Conservation (phyloP, 2,329 filamentous ascomycete species). For the Didymella segeticola region DNA sequence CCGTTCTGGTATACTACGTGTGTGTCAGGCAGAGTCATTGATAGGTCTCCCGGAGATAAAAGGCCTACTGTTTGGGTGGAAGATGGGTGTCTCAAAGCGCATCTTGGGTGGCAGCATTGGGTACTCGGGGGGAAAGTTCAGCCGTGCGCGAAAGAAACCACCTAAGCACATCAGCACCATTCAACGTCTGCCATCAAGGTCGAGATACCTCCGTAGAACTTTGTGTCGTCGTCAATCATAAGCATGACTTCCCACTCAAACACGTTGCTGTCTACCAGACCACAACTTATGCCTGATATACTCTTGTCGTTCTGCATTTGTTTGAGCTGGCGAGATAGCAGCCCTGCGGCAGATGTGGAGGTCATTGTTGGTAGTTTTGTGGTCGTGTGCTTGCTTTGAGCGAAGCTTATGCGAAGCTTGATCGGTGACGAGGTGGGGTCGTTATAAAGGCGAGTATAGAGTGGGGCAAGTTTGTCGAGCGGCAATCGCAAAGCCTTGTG, state of each 20-base stretch:
- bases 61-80: slow-evolving; percentile 90
- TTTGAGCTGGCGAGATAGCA: slow-evolving; percentile 87
- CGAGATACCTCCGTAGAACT: slow-evolving; percentile 83
- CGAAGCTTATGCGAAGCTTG: slow-evolving; percentile 11
- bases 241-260: slow-evolving; percentile 99
- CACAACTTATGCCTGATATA: slow-evolving; percentile 92
- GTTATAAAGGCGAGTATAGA: slow-evolving; percentile 3
- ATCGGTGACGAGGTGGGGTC: slow-evolving; percentile 8
- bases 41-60: too few species aligned
- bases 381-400: slow-evolving; percentile 15
- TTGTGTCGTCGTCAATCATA: slow-evolving; percentile 95
- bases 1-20: slow-evolving; percentile 83
- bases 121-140: slow-evolving; percentile 95
- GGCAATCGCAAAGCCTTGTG: neutral
- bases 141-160: slow-evolving; percentile 91
- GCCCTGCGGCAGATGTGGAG: slow-evolving; percentile 64
- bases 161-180: slow-evolving; percentile 54
- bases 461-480: slow-evolving; percentile 2
- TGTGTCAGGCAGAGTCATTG: slow-evolving; percentile 1
- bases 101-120: slow-evolving; percentile 95
- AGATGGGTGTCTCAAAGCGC: slow-evolving; percentile 92
- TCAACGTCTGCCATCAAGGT: neutral
- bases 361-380: slow-evolving; percentile 37
- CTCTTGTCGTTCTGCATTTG: slow-evolving; percentile 92
- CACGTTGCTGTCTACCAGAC: slow-evolving; percentile 82